Evolutionary conservation across 441 rosid genomes (phyloP).

Genomic region (Corymbia citriodora): DNA sequence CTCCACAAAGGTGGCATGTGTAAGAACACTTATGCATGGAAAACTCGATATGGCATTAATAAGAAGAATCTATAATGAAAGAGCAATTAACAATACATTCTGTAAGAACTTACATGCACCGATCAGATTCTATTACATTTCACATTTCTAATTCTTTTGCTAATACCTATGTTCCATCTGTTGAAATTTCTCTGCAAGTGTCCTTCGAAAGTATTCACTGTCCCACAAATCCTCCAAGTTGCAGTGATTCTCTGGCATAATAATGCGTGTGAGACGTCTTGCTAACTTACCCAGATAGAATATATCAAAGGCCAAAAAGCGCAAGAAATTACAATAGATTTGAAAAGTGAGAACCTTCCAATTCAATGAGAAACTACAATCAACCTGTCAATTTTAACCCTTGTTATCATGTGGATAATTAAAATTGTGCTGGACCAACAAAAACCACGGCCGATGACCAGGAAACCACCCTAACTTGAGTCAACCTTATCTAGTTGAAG

Average conservation of each 20-base stretch:
- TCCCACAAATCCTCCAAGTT: slow-evolving; percentile 77
- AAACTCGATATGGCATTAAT: neutral
- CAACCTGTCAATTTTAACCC: too few species aligned
- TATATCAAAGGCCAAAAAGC: too few species aligned
- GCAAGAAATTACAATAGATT: too few species aligned
- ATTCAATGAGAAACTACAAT: too few species aligned
- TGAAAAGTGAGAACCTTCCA: too few species aligned
- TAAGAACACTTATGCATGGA: neutral
- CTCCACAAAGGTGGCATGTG: neutral
- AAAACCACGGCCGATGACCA: too few species aligned
- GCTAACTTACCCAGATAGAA: fast-evolving
- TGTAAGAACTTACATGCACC: neutral
- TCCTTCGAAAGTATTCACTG: slow-evolving; percentile 52
- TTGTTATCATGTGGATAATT: too few species aligned
- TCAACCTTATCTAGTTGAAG: too few species aligned
- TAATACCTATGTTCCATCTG: slow-evolving; percentile 66
- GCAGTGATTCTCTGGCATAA: slow-evolving; percentile 36
- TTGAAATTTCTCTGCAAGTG: slow-evolving; percentile 65
- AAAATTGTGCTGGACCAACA: too few species aligned
- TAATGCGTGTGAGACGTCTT: too few species aligned
- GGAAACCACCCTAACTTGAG: too few species aligned
- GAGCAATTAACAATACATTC: neutral
- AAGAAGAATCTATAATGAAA: neutral
- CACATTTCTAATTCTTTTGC: neutral
- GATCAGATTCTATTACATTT: neutral